Base-by-base conservation (phyloP, 2,329 filamentous ascomycete genomes). In the Venturia carpophila region DNA sequence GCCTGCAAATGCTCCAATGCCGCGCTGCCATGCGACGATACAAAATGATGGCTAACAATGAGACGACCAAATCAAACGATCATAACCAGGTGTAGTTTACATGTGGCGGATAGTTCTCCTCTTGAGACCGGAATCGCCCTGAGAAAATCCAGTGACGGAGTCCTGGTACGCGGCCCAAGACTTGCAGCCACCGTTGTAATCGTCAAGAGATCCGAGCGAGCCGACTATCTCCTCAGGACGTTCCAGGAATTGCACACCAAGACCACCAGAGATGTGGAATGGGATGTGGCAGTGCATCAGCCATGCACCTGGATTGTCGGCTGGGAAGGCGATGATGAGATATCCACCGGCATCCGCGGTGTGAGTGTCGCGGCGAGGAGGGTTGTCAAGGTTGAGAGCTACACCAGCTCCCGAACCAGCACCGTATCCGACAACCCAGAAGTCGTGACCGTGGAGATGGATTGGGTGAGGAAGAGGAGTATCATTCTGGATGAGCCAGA, bases 281-380 rank as follows among this genome's bases (percentile, higher is more conserved):
- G 65, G 65, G 34, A 68, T 68, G 45, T 67, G 67, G 66, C 65
- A 67, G 60, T 67, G 66, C 66, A 67, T 67, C 27, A 72, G 66
- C 74, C 73, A 75, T 1, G 72, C 71, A 10, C 83, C 83, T 0
- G 83, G 82, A 70, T 84, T 84, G 61, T 79, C 75, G 1, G 80
- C 78, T 66, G 74, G 71, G 73, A 84, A 83, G 24, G 82, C 81
- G 39, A 85, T 71, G 19, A 83, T 79, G 11, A 76, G 76, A 68
- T 79, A 78, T 17, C 74, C 74, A 13, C 64, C 62, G 7, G 64
- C 67, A 0, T 72, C 74, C 11, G 75, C 67, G 39, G 70, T 70
- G 17, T 70, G 71, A 10, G 71, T 71, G 67, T 76, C 74, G 21
- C 75, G 69, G 4, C 73, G 69, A 9, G 70, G 67, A 17, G 74